Evolutionary conservation across 148 eudicot species (phyloP).

Genomic region (Nepenthes gracilis): DNA sequence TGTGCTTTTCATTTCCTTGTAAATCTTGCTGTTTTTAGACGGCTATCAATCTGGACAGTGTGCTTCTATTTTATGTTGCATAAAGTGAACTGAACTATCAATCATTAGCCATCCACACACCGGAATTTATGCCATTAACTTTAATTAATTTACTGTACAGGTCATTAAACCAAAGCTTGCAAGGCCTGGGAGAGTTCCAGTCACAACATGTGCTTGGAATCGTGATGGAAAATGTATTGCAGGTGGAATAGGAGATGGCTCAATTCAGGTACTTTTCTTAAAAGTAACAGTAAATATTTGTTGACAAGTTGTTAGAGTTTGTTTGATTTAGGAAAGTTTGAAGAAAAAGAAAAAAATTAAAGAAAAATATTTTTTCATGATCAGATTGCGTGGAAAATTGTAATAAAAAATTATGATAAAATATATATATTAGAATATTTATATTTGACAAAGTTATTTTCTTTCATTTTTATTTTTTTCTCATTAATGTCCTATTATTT

Average conservation of each 20-base stretch:
- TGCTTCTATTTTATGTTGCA: background rate
- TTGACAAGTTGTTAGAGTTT: background rate
- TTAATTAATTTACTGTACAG: constrained; percentile 18
- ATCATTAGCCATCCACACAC: no score
- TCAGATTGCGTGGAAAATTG: no score
- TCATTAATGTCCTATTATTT: no score
- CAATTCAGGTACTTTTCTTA: constrained; percentile 60
- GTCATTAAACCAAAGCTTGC: constrained; percentile 94
- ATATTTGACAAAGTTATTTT: no score
- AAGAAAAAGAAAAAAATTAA: no score
- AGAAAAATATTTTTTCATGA: no score
- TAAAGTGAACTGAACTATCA: no score
- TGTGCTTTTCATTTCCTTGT: background rate
- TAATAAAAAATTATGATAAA: no score
- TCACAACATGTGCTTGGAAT: constrained; percentile 91
- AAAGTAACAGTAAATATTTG: background rate
- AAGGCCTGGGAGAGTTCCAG: constrained; percentile 83
- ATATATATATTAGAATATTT: no score
- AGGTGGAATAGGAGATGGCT: constrained; percentile 93
- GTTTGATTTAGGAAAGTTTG: no score
- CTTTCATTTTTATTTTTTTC: no score
- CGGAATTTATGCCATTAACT: no score
- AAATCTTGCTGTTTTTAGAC: background rate
- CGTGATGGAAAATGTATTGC: constrained; percentile 82
- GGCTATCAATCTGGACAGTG: background rate